These are phyloP conservation scores for Hanseniaspora gamundiae DNA, from an alignment of 1,139 yeast genomes.

Conservation along the genomic window DNA sequence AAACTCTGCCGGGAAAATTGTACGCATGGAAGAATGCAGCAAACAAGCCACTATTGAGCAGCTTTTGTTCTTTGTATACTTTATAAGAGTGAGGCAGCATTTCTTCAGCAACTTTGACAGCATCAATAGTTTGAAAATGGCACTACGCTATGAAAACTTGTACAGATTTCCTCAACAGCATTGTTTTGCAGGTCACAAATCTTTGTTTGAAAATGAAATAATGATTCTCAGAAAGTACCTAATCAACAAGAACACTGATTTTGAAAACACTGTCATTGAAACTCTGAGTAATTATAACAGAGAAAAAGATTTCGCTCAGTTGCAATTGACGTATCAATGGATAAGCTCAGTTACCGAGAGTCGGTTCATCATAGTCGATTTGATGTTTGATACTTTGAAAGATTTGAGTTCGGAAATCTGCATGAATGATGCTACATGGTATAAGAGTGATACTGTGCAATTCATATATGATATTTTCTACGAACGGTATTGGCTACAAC, in stretches of 20 bases:
- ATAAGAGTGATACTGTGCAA: neutral
- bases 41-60: constrained; percentile 2
- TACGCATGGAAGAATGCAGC: neutral
- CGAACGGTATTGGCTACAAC: neutral
- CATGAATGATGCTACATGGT: neutral
- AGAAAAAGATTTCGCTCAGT: constrained; percentile 20
- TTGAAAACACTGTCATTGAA: constrained; percentile 10
- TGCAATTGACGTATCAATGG: constrained; percentile 16
- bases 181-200: constrained; percentile 9
- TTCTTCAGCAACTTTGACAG: constrained; percentile 12
- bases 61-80: constrained; percentile 1
- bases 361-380: constrained; percentile 27
- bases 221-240: constrained; percentile 18
- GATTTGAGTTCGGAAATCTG: neutral
- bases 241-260: constrained; percentile 13
- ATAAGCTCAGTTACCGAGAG: constrained; percentile 12
- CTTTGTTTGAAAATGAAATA: constrained; percentile 13
- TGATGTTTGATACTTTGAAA: constrained; percentile 24
- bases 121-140: constrained; percentile 14
- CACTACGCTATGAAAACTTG: constrained; percentile 14
- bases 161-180: constrained; percentile 18
- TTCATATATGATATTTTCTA: neutral
- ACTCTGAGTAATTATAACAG: constrained; percentile 11
- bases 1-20: neutral
- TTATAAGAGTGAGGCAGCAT: constrained; percentile 11